Conservation (phyloP, 2,329 filamentous ascomycete species). For the Simplicillium aogashimaense region DNA sequence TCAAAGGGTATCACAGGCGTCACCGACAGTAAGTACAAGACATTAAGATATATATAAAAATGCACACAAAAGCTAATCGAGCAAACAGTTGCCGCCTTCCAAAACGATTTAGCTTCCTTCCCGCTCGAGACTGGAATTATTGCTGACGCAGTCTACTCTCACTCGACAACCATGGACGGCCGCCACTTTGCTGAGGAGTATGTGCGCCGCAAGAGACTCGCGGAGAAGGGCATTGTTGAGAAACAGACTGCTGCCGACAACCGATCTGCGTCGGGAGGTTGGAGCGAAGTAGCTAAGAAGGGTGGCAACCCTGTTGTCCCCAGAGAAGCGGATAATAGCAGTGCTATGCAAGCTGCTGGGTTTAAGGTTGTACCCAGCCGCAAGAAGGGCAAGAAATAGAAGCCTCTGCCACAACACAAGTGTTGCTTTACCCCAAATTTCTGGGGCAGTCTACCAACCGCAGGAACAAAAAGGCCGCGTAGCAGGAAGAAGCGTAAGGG, state of each 20-base stretch:
- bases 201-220: constrained; percentile 82
- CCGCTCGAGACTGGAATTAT: constrained; percentile 74
- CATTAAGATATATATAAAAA: too few relatives aligned
- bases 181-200: constrained; percentile 93
- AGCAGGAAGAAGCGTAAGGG: too few relatives aligned
- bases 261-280: constrained; percentile 53
- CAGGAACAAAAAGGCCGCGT: too few relatives aligned
- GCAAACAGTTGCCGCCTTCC: constrained; percentile 64
- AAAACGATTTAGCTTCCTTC: constrained; percentile 63
- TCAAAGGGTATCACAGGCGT: constrained; percentile 55
- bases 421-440: too few relatives aligned
- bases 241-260: constrained; percentile 53
- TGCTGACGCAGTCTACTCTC: constrained; percentile 79
- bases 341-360: constrained; percentile 37
- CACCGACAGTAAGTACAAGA: constrained; percentile 38
- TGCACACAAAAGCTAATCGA: not conserved
- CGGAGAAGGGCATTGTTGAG: constrained; percentile 83
- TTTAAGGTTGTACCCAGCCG: constrained; percentile 89
- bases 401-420: too few relatives aligned
- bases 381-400: constrained; percentile 79
- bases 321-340: constrained; percentile 29
- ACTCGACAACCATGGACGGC: constrained; percentile 82
- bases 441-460: too few relatives aligned
- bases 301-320: constrained; percentile 34
- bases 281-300: constrained; percentile 98